Evolutionary conservation across 257 asterid genomes (phyloP).

Genomic region (Lithospermum erythrorhizon): DNA sequence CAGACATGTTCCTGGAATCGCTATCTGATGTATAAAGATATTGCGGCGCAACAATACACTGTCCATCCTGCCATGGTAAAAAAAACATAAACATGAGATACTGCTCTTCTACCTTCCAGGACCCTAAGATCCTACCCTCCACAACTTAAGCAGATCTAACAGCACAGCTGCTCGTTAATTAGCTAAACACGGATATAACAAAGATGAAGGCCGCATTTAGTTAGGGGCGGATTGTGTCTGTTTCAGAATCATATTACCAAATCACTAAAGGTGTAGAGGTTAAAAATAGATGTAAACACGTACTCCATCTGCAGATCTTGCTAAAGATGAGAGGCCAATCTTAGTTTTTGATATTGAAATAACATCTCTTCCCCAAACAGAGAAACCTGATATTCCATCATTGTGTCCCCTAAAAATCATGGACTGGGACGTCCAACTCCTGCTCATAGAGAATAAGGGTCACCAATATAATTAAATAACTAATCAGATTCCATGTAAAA

Average conservation of each 20-base stretch:
- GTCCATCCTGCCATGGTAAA: constrained; percentile 48
- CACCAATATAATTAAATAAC: not conserved
- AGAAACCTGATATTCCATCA: constrained; percentile 78
- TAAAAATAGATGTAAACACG: constrained; percentile 1
- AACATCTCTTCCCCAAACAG: constrained; percentile 85
- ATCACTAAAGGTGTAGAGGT: not conserved
- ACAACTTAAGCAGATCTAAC: too few relatives aligned
- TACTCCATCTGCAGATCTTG: constrained; percentile 60
- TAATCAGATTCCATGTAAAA: not conserved
- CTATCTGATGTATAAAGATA: constrained; percentile 69
- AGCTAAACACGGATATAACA: too few relatives aligned
- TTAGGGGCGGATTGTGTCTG: not conserved
- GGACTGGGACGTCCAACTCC: constrained; percentile 70
- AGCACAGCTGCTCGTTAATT: too few relatives aligned
- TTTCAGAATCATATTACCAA: not conserved
- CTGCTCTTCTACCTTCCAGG: not conserved
- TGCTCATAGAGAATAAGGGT: constrained; percentile 18
- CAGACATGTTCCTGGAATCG: constrained; percentile 66
- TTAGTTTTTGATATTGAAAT: constrained; percentile 72
- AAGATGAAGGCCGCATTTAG: not conserved
- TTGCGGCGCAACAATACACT: constrained; percentile 49
- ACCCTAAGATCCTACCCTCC: too few relatives aligned
- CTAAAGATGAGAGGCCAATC: constrained; percentile 69
- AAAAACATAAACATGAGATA: not conserved
- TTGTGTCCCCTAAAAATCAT: constrained; percentile 56